Evolutionary conservation across 768 basidiomycete genomes (phyloP).

Genomic region (Suillus occidentalis): DNA sequence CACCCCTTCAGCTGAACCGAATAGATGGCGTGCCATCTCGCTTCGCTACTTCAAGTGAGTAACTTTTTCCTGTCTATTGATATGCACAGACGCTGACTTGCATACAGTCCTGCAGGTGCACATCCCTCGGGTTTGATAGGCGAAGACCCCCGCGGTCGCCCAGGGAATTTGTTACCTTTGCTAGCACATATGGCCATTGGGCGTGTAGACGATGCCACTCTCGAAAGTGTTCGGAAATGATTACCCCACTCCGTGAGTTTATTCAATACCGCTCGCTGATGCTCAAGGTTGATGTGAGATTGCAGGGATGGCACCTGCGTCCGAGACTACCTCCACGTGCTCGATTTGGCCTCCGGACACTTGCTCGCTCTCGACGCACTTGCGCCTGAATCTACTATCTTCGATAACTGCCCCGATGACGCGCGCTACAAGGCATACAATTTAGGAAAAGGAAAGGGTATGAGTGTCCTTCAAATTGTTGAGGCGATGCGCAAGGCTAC

Average conservation of each 20-base stretch:
- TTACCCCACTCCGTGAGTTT: constrained; percentile 84
- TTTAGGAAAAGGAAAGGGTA: constrained; percentile 89
- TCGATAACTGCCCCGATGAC: constrained; percentile 50
- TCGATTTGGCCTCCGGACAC: constrained; percentile 95
- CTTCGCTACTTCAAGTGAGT: constrained; percentile 95
- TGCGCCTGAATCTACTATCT: constrained; percentile 52
- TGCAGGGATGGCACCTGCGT: constrained; percentile 93
- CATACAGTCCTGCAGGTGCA: constrained; percentile 87
- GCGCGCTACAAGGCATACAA: constrained; percentile 92
- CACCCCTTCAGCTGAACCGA: constrained; percentile 54
- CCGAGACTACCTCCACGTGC: constrained; percentile 91
- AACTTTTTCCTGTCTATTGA: constrained; percentile 5
- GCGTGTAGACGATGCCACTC: constrained; percentile 63
- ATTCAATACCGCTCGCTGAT: neutral
- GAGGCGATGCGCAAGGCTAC: constrained; percentile 93
- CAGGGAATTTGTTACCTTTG: constrained; percentile 91
- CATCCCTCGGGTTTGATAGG: constrained; percentile 95
- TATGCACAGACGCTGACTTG: neutral
- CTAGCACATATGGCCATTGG: constrained; percentile 95
- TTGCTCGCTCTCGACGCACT: constrained; percentile 88
- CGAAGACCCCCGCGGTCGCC: constrained; percentile 94
- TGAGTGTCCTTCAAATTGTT: constrained; percentile 91
- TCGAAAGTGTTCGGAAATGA: constrained; percentile 95
- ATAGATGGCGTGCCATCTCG: constrained; percentile 78
- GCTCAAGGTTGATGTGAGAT: constrained; percentile 6